phyloP scores from a whole-genome alignment of 495 filamentous ascomycete genomes.

The Acidomyces sp. region DNA sequence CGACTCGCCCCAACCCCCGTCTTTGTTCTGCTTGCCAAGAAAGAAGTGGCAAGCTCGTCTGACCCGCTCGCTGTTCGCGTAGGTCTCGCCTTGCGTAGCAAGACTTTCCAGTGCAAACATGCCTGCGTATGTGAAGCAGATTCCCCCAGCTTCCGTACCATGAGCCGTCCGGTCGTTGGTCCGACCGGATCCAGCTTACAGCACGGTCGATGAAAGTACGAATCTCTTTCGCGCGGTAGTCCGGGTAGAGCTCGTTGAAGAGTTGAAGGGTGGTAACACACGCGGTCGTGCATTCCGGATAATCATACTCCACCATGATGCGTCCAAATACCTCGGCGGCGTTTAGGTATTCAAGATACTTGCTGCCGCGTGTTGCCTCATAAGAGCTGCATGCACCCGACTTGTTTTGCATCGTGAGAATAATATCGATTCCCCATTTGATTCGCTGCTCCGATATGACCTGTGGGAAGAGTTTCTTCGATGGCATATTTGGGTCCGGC shows the following conservation, averaged over 20 bases:
- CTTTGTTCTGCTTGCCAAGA: slow-evolving; percentile 62
- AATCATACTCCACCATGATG: slow-evolving; percentile 98
- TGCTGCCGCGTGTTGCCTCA: slow-evolving; percentile 64
- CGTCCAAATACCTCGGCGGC: slow-evolving; percentile 92
- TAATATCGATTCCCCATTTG: slow-evolving; percentile 76
- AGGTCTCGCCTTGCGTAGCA: slow-evolving; percentile 66
- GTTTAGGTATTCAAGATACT: slow-evolving; percentile 72
- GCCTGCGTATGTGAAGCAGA: slow-evolving; percentile 91
- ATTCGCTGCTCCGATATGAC: slow-evolving; percentile 62
- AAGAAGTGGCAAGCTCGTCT: slow-evolving; percentile 75
- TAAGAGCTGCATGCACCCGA: slow-evolving; percentile 86
- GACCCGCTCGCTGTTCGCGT: slow-evolving; percentile 55
- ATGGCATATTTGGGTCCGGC: slow-evolving; percentile 31
- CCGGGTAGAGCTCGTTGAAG: slow-evolving; percentile 68
- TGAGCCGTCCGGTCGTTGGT: slow-evolving; percentile 68
- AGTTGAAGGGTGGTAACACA: slow-evolving; percentile 78
- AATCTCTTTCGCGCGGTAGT: slow-evolving; percentile 68
- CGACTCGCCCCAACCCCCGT: slow-evolving; percentile 95
- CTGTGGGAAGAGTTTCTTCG: slow-evolving; percentile 42
- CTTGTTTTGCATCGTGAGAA: slow-evolving; percentile 82
- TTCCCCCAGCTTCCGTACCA: slow-evolving; percentile 98
- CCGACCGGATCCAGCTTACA: slow-evolving; percentile 63
- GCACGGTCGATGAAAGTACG: slow-evolving; percentile 53
- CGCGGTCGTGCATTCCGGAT: slow-evolving; percentile 93
- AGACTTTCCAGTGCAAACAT: slow-evolving; percentile 92